Evolutionary conservation across 2,329 filamentous ascomycete species (phyloP).

Genomic region (Trichophaea hybrida): DNA sequence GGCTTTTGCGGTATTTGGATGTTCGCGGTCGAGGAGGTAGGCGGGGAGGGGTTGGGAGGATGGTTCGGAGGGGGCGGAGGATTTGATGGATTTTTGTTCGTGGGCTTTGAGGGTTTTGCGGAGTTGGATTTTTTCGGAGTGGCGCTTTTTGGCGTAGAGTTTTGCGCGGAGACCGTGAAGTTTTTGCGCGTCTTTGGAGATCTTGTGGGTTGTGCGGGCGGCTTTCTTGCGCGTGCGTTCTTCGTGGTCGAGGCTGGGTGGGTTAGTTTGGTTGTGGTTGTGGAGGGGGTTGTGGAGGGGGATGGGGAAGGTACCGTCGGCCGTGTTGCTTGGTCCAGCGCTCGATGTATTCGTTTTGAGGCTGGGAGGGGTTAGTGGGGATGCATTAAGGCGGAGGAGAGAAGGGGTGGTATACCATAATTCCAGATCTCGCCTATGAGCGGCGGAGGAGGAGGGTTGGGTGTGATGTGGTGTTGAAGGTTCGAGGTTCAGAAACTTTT

Average conservation of each 20-base stretch:
- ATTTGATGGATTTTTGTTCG: conserved; percentile 93
- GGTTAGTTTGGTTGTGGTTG: conserved; percentile 8
- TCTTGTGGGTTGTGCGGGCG: conserved; percentile 79
- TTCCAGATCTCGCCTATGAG: neutral
- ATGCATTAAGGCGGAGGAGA: neutral
- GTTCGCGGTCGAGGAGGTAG: conserved; percentile 79
- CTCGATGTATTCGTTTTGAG: conserved; percentile 75
- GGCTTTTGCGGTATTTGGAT: conserved; percentile 46
- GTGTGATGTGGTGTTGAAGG: neutral
- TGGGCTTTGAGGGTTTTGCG: conserved; percentile 86
- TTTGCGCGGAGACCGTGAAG: conserved; percentile 84
- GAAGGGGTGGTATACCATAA: neutral
- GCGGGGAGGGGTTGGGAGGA: conserved; percentile 70
- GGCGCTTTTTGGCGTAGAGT: conserved; percentile 80
- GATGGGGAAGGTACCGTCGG: conserved; percentile 32
- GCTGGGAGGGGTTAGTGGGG: conserved; percentile 34
- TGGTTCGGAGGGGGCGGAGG: conserved; percentile 60
- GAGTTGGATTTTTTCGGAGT: conserved; percentile 98
- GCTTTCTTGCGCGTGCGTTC: conserved; percentile 75
- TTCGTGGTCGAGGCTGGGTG: conserved; percentile 52
- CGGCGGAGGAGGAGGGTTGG: neutral
- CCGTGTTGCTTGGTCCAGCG: conserved; percentile 55
- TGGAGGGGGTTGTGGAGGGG: conserved; percentile 13
- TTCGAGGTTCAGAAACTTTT: too few relatives aligned
- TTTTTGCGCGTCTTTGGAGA: conserved; percentile 82